Percentiles rank a stretch among this genome's conserved stretches.
phyloP scores from a whole-genome alignment of 2,329 filamentous ascomycete genomes.

The Arthrobotrys entomopaga region DNA sequence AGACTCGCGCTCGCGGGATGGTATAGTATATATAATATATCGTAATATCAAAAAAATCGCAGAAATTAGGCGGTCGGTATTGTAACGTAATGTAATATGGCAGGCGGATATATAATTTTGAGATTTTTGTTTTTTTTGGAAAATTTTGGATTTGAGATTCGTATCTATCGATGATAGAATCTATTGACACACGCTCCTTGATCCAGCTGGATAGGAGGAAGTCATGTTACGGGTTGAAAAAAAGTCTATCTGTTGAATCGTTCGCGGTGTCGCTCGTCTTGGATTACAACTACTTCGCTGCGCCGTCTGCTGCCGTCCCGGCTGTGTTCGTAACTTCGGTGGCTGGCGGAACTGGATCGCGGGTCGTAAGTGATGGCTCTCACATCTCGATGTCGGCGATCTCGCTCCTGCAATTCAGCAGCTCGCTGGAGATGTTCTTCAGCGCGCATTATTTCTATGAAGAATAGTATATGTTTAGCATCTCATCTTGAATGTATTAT shows the following conservation, averaged over 20 bases:
- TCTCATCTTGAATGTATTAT: no score
- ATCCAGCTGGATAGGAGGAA: background rate
- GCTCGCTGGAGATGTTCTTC: conserved; percentile 50
- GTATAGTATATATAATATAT: conserved; percentile 55
- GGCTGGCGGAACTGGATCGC: conserved; percentile 46
- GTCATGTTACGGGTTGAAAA: background rate
- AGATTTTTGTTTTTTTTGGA: conserved; percentile 1
- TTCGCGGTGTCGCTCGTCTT: conserved; percentile 46
- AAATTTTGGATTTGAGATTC: background rate
- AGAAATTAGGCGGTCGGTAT: background rate
- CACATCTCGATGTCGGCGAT: conserved; percentile 26
- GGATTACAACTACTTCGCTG: conserved; percentile 42
- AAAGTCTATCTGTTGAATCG: conserved; percentile 28
- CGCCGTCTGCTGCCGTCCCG: conserved; percentile 42
- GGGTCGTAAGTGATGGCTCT: conserved; percentile 55
- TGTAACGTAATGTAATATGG: no score
- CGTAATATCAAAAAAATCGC: conserved; percentile 17
- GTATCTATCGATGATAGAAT: no score
- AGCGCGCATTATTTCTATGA: conserved; percentile 58
- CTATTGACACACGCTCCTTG: no score
- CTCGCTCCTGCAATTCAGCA: conserved; percentile 45
- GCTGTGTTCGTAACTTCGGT: conserved; percentile 48
- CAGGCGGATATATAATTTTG: background rate
- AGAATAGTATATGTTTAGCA: background rate
- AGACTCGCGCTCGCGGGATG: conserved; percentile 17